Conservation (phyloP, 495 filamentous ascomycete species). For the Aspergillus cristatus region DNA sequence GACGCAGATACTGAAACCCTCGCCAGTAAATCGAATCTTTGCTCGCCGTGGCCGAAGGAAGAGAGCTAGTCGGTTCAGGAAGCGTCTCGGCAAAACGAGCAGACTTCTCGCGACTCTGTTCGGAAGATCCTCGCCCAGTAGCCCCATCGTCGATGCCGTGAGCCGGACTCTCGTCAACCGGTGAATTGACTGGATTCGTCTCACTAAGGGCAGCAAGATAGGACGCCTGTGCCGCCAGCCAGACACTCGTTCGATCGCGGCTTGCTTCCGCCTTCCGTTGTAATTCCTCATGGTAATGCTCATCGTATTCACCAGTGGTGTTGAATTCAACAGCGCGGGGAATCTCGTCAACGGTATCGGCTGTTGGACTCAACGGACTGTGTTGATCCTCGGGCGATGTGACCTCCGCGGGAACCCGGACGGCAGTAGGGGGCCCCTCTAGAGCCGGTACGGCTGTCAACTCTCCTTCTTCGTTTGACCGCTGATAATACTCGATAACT, state of each 20-base stretch:
- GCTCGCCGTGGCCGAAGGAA: slow-evolving; percentile 28
- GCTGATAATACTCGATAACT: slow-evolving; percentile 51
- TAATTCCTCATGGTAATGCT: slow-evolving; percentile 58
- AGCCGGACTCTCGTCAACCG: slow-evolving; percentile 26
- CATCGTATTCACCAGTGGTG: slow-evolving; percentile 51
- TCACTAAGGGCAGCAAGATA: slow-evolving; percentile 65
- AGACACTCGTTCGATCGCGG: slow-evolving; percentile 69
- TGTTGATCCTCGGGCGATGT: slow-evolving; percentile 12
- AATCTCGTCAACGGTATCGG: slow-evolving; percentile 29
- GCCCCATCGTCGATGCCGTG: slow-evolving; percentile 8
- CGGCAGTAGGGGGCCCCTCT: slow-evolving; percentile 61
- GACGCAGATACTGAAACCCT: slow-evolving; percentile 66
- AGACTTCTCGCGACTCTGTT: slow-evolving; percentile 39
- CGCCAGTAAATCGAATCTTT: slow-evolving; percentile 85
- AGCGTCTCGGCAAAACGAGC: slow-evolving; percentile 62
- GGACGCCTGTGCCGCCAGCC: slow-evolving; percentile 69
- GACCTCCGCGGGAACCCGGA: slow-evolving; percentile 23
- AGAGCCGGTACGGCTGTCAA: slow-evolving; percentile 35
- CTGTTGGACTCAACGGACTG: slow-evolving; percentile 23
- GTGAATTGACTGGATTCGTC: slow-evolving; percentile 47
- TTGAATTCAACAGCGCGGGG: slow-evolving; percentile 27
- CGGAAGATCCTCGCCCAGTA: background rate
- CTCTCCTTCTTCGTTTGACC: slow-evolving; percentile 31
- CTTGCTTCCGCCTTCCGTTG: slow-evolving; percentile 54
- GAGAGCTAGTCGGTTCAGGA: slow-evolving; percentile 27